phyloP scores from a whole-genome alignment of 768 basidiomycete species.

The Lactarius evosmus region DNA sequence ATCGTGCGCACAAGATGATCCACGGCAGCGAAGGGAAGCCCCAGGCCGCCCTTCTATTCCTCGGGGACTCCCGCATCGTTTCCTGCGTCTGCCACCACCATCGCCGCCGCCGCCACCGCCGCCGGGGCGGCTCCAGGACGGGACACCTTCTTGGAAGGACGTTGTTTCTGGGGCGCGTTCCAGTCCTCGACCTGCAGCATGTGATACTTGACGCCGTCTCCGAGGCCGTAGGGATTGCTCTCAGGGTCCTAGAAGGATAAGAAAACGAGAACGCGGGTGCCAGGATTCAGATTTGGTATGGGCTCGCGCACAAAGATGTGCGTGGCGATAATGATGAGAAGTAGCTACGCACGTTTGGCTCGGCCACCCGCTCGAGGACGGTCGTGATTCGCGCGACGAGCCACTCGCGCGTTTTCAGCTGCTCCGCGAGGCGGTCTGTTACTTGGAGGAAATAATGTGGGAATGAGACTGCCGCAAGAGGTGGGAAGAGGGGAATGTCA shows the following conservation, averaged over 20 bases:
- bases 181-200: constrained; percentile 91
- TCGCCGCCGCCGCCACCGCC: background rate
- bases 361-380: constrained; percentile 82
- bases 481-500: background rate
- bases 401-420: constrained; percentile 89
- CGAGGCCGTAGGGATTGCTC: constrained; percentile 82
- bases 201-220: constrained; percentile 87
- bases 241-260: constrained; percentile 55
- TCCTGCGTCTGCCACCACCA: background rate
- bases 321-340: no score
- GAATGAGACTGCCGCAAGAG: constrained; percentile 64
- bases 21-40: background rate
- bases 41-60: background rate
- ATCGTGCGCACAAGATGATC: no score
- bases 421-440: constrained; percentile 78
- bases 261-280: constrained; percentile 13
- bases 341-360: constrained; percentile 55
- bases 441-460: constrained; percentile 95
- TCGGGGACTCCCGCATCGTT: background rate
- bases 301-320: no score
- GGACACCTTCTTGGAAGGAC: constrained; percentile 47
- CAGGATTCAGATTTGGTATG: background rate
- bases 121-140: background rate
- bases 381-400: constrained; percentile 88
- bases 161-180: constrained; percentile 71